Evolutionary conservation across 371 early-diverging fungal genomes (phyloP), one percentile per base, ranked within the genome.

Genomic region (Batrachochytrium dendrobatidis): DNA sequence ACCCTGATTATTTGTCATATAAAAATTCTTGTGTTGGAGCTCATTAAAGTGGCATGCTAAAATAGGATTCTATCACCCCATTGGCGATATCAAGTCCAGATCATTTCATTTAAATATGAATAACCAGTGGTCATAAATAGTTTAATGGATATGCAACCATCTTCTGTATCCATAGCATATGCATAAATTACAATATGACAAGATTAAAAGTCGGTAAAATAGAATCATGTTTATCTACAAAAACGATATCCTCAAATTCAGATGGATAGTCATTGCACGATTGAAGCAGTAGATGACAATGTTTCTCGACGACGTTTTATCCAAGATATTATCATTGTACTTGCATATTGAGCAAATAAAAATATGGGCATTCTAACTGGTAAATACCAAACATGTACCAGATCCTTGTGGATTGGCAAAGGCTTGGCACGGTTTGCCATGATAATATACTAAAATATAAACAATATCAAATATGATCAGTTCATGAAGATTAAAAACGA

Each of bases 61-160:
- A 20, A 10, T 33, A 63, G 67, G 68, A 3, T 71, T 72, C 50
- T 72, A 72, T 34, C 55, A 60, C 3, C 68, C 68, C 18, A 30
- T 68, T 0, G 33, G 33, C 25, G 72, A 66, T n/a, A 32, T 49
- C n/a, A 33, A 53, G 51, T 35, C 24, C 22, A 26, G 68, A 24
- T 68, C 65, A 1, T 72, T 68, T 55, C 62, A 62, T 43, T 56
- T 72, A 31, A 68, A 68, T 25, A 61, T 68, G 61, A 60, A 60
- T 24, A 59, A 60, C 8, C 49, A 48, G 22, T 72, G 67, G 66
- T 29, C 68, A 10, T 63, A 55, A 62, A 50, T n/a, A n/a, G n/a
- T n/a, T n/a, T n/a, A n/a, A n/a, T n/a, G n/a, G n/a, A n/a, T n/a
- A n/a, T n/a, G n/a, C n/a, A n/a, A n/a, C n/a, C n/a, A n/a, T n/a